phyloP scores from a whole-genome alignment of 208 protist species.

The Leishmania guyanensis region DNA sequence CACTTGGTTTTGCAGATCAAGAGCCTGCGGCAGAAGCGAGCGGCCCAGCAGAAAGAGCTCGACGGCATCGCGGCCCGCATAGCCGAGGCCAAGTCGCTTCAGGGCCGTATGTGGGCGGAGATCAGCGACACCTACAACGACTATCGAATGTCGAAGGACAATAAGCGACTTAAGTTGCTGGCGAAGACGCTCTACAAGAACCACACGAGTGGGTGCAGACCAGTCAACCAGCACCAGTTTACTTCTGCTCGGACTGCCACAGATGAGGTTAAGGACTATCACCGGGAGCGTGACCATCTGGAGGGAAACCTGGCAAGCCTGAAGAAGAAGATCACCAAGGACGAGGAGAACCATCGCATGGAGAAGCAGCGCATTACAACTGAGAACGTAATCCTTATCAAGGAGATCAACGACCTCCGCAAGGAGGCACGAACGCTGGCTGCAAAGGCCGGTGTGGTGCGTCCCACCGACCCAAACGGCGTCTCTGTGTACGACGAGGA shows the following conservation, averaged over 20 bases:
- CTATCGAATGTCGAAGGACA: conserved; percentile 36
- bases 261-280: conserved; percentile 95
- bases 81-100: conserved; percentile 75
- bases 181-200: conserved; percentile 93
- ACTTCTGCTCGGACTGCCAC: conserved; percentile 70
- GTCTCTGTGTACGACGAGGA: conserved; percentile 74
- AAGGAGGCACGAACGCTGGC: conserved; percentile 92
- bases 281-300: conserved; percentile 95
- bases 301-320: conserved; percentile 94
- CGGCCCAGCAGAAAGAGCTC: conserved; percentile 93
- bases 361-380: conserved; percentile 93
- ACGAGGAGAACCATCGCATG: conserved; percentile 90
- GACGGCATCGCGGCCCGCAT: conserved; percentile 70
- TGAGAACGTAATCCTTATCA: conserved; percentile 96
- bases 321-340: conserved; percentile 94
- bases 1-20: conserved; percentile 93
- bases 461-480: conserved; percentile 46
- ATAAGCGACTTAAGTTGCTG: conserved; percentile 88
- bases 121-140: conserved; percentile 75
- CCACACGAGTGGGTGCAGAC: conserved; percentile 67
- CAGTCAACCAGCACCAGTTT: conserved; percentile 32
- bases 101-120: conserved; percentile 90
- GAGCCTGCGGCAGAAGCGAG: conserved; percentile 93
- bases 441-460: conserved; percentile 63
- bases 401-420: conserved; percentile 97